Percentiles rank a stretch among this genome's conserved stretches.
Evolutionary conservation across 345 rosid genomes (phyloP).

Genomic region (Erucastrum elatum): DNA sequence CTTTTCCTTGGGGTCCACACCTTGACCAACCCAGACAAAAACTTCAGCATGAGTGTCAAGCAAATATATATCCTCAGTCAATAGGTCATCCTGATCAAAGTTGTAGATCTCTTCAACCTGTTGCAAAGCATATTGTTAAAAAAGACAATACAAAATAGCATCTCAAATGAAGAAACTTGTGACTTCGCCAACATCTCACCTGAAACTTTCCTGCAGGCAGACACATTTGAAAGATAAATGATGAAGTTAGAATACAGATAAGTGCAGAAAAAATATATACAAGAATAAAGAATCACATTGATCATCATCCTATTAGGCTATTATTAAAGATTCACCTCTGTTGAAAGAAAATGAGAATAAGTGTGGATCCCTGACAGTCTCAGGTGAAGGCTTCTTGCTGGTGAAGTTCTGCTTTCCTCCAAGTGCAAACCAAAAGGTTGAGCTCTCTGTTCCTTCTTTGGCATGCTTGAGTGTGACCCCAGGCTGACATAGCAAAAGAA

Average conservation of each 20-base stretch:
- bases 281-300: not conserved
- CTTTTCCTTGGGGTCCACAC: constrained; percentile 80
- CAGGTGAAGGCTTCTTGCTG: constrained; percentile 65
- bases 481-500: constrained; percentile 57
- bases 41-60: constrained; percentile 96
- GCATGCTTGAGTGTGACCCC: constrained; percentile 87
- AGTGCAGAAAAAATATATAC: not conserved
- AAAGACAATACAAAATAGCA: not conserved
- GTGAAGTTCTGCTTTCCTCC: constrained; percentile 94
- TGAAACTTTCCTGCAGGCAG: constrained; percentile 76
- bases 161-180: not conserved
- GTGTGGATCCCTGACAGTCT: constrained; percentile 82
- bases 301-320: not conserved
- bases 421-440: constrained; percentile 92
- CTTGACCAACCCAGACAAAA: constrained; percentile 95
- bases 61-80: constrained; percentile 86
- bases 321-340: constrained; percentile 49
- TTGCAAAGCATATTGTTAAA: constrained; percentile 17
- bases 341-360: constrained; percentile 67
- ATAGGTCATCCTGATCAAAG: constrained; percentile 87
- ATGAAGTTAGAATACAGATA: constrained; percentile 23
- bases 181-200: constrained; percentile 54
- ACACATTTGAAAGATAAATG: constrained; percentile 23
- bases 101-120: constrained; percentile 93
- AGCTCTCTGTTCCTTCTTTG: constrained; percentile 98